Evolutionary conservation across 1,284 basidiomycete species (phyloP).

Genomic region (Mycena citricolor): DNA sequence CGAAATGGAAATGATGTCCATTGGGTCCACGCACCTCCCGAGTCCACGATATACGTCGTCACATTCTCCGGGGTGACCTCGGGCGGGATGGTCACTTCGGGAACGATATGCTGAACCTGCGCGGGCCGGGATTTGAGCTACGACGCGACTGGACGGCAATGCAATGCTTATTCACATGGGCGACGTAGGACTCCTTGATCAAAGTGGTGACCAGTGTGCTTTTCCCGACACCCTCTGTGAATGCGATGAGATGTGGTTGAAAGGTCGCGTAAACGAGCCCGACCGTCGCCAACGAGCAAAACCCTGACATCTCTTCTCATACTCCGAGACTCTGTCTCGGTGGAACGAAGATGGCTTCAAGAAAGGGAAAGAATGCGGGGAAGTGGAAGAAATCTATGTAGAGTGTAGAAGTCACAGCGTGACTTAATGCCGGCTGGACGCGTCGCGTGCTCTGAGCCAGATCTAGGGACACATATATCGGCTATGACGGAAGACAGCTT

Average conservation of each 20-base stretch:
- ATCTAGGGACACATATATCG: too few relatives aligned
- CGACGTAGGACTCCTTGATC: slow-evolving; percentile 92
- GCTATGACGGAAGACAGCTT: too few relatives aligned
- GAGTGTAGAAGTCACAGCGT: too few relatives aligned
- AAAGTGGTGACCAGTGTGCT: slow-evolving; percentile 93
- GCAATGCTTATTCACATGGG: slow-evolving; percentile 69
- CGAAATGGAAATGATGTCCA: too few relatives aligned
- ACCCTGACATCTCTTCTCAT: slow-evolving; percentile 92
- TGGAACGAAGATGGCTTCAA: too few relatives aligned
- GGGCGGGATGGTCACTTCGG: slow-evolving; percentile 94
- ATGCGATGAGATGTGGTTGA: slow-evolving; percentile 17
- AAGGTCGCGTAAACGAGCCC: slow-evolving; percentile 29
- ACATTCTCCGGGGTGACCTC: slow-evolving; percentile 95
- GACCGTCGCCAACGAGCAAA: slow-evolving; percentile 91
- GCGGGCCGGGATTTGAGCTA: too few relatives aligned
- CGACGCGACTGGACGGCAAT: too few relatives aligned
- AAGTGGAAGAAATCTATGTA: too few relatives aligned
- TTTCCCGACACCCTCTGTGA: slow-evolving; percentile 87
- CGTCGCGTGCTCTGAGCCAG: too few relatives aligned
- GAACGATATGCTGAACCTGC: slow-evolving; percentile 88
- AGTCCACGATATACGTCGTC: slow-evolving; percentile 94
- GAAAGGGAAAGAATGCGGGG: too few relatives aligned
- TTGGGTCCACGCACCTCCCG: slow-evolving; percentile 65
- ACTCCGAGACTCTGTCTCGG: too few relatives aligned
- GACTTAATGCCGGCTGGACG: too few relatives aligned